Base-by-base conservation (phyloP, 1,139 yeast genomes). In the Trichomonascaceae sp. region DNA sequence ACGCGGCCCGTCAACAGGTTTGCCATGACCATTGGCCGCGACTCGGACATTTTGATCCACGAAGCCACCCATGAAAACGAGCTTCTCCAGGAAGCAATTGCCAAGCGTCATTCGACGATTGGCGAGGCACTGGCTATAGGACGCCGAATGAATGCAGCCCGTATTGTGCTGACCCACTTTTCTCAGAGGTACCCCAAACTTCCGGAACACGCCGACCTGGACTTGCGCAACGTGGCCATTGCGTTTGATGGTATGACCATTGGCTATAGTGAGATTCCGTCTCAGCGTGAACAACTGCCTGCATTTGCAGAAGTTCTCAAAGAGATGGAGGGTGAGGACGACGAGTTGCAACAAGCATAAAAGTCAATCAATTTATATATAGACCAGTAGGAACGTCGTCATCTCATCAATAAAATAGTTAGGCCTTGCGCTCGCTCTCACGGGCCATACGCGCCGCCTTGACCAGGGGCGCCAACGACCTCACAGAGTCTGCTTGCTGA, bases 1-100 rank as follows among this genome's bases (percentile, higher is more conserved):
- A 84, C 97, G 0, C 70, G 97, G 47, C 98, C 98, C 1, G 77
- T 75, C 43, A 59, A 54, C 32, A 65, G 65, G 44, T 80, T 78
- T 42, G 65, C 74, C 0, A 51, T 62, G 2, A 65, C 62, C 4
- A 69, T 80, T 34, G 97, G 95, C 0, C 16, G 14, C 2, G 57
- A 63, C n/a, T 72, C 85, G 30, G 93, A 85, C 49, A 56, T 92
- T 35, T 63, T 89, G 39, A 76, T 89, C 32, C 99, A 89, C 52
- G 99, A 89, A 53, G 87, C 96, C 0, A 82, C 98, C 0, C 69
- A 87, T 41, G 96, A 82, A 39, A 81, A 82, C 50, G 82, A 71
- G 27, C 64, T 84, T 35, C 62, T 68, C n/a, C 76, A 71, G 38
- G 96, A 87, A 52, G 98, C 98, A 0, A 59, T 71, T 18, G 68